These are phyloP conservation scores for Globisporangium canariense DNA, from an alignment of 352 stramenopile genomes.

Conservation along the genomic window DNA sequence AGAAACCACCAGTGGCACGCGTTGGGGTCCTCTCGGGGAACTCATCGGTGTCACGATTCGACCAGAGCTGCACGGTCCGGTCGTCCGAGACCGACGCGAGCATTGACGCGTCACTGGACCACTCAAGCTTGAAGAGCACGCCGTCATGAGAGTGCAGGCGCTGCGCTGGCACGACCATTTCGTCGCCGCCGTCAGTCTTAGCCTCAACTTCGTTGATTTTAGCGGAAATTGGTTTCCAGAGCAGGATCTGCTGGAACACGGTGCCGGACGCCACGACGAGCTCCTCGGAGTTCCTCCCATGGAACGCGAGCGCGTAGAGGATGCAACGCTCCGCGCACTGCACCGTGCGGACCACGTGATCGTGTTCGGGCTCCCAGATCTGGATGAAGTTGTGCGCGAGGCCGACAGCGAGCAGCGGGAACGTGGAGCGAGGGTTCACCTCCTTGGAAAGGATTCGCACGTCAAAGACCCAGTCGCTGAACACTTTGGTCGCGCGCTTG, in stretches of 20 bases:
- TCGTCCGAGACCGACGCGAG: slow-evolving; percentile 86
- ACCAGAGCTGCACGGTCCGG: slow-evolving; percentile 83
- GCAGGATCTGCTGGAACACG: slow-evolving; percentile 83
- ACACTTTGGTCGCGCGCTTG: slow-evolving; percentile 41
- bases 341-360: slow-evolving; percentile 48
- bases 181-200: not conserved
- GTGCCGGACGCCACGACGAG: slow-evolving; percentile 79
- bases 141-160: slow-evolving; percentile 78
- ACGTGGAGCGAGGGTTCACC: slow-evolving; percentile 11
- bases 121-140: slow-evolving; percentile 82
- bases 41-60: slow-evolving; percentile 23
- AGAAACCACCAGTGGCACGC: slow-evolving; percentile 3
- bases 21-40: slow-evolving; percentile 1
- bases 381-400: slow-evolving; percentile 85
- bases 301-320: slow-evolving; percentile 77
- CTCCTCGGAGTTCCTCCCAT: slow-evolving; percentile 52
- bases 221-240: slow-evolving; percentile 50
- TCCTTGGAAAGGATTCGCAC: slow-evolving; percentile 52
- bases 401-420: slow-evolving; percentile 54
- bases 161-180: slow-evolving; percentile 36
- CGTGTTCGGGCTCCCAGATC: slow-evolving; percentile 51
- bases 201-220: slow-evolving; percentile 9
- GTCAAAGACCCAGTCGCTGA: slow-evolving; percentile 85
- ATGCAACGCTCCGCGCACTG: slow-evolving; percentile 81
- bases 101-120: slow-evolving; percentile 59